Base-by-base conservation (phyloP, 1,284 basidiomycete species). In the Heterobasidion parviporum region DNA sequence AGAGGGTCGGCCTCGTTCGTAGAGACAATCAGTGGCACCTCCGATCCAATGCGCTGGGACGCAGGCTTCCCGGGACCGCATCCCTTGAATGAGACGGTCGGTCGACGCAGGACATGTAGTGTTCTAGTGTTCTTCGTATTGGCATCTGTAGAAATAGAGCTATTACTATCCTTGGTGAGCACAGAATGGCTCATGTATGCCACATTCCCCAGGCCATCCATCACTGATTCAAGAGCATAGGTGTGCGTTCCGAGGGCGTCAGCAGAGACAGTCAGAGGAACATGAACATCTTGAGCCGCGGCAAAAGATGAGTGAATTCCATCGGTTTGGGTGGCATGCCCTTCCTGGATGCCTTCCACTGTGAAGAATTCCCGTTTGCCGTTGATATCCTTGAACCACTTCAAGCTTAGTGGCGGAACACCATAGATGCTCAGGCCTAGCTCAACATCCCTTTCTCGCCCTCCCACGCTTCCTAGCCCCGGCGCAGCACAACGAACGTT, bases 321-420 rank as follows among this genome's bases (percentile, higher is more conserved):
- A 43, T 59, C 54, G 62, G 64, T 16, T 57, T 56, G 44, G 62
- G 60, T 68, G 14, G 57, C 63, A 43, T 74, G 70, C 33, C 75
- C 77, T 45, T 80, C 82, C 67, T 93, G 88, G 54, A 94, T 92
- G 1, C 90, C 91, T 66, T 94, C 90, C 9, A 94, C 88, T 33
- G 87, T 72, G 56, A 89, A 91, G 47, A 80, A 73, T 63, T 92
- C 85, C 53, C 74, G 74, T 57, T 75, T 74, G 45, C 81, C 79
- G 63, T 86, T 79, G 56, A 84, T 70, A 47, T 83, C 79, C 65
- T 83, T 84, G 63, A 80, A 78, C 89, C 90, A 94, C 44, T 81
- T 78, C 51, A 93, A 75, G 63, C 82, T 87, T 59, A 94, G 76
- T 5, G 92, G 87, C 18, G 90, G 86, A 1, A 93, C 85, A 7